Evolutionary conservation across 345 rosid genomes (phyloP).

Genomic region (Cardamine occulta): DNA sequence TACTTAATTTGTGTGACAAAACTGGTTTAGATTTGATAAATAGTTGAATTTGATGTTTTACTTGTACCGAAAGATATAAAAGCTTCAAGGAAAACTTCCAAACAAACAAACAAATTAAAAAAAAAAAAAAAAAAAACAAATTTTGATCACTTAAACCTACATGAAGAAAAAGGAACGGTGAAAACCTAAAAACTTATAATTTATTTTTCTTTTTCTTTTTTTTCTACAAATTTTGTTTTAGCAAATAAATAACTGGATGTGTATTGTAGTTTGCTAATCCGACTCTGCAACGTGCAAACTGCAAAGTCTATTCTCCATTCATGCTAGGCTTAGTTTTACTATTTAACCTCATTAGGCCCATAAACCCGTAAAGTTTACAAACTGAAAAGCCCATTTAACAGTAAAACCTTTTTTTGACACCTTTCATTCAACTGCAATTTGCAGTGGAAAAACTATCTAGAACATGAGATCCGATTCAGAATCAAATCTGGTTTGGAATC

Average conservation of each 20-base stretch:
- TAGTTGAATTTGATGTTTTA: background rate
- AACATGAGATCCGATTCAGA: background rate
- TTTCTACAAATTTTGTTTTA: background rate
- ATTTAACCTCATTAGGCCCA: background rate
- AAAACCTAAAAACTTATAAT: background rate
- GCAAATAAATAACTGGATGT: background rate
- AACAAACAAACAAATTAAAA: background rate
- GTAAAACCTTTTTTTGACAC: background rate
- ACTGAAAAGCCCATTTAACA: conserved; percentile 4
- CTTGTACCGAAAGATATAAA: background rate
- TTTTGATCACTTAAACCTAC: background rate
- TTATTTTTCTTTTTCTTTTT: too few relatives aligned
- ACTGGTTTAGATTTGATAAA: background rate
- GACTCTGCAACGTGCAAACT: background rate
- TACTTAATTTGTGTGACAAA: background rate
- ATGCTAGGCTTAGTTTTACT: background rate
- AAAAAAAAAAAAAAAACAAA: too few relatives aligned
- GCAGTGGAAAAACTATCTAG: background rate
- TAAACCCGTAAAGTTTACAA: background rate
- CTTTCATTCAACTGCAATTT: too few relatives aligned
- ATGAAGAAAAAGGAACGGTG: background rate
- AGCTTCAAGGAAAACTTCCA: background rate
- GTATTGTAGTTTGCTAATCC: background rate
- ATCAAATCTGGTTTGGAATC: background rate
- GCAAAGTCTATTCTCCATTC: background rate